These are phyloP conservation scores for Plasmodium coatneyi DNA, from an alignment of 169 alveolate genomes.

Conservation along the genomic window DNA sequence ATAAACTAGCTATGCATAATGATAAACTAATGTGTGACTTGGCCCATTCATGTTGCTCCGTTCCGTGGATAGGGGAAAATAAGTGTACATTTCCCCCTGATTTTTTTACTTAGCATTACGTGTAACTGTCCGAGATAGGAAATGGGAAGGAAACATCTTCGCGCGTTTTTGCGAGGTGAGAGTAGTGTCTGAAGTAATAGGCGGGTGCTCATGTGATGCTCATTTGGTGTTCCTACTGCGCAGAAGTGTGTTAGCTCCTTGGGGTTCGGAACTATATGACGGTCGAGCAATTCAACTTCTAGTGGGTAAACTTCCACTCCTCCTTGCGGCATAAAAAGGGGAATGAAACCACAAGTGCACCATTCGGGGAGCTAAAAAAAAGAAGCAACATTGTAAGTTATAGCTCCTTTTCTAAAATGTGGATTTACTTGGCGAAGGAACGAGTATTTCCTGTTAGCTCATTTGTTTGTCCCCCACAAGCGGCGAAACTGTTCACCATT, in stretches of 20 bases:
- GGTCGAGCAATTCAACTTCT: background rate
- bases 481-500: background rate
- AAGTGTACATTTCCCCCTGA: background rate
- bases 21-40: background rate
- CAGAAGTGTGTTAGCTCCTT: background rate
- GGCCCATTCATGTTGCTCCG: background rate
- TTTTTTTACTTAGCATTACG: background rate
- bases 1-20: background rate
- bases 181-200: background rate
- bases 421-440: background rate
- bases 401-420: background rate
- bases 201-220: background rate
- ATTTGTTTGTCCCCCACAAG: background rate
- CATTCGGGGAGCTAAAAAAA: background rate
- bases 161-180: background rate
- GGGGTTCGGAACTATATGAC: background rate
- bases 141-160: background rate
- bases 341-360: background rate
- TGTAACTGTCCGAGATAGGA: background rate
- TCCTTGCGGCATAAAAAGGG: background rate
- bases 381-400: background rate
- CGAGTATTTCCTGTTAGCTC: background rate
- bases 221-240: background rate
- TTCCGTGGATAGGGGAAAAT: background rate
- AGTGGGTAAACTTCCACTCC: background rate